Base-by-base conservation (phyloP, 805 yeast genomes). In the Torulaspora microellipsoides region DNA sequence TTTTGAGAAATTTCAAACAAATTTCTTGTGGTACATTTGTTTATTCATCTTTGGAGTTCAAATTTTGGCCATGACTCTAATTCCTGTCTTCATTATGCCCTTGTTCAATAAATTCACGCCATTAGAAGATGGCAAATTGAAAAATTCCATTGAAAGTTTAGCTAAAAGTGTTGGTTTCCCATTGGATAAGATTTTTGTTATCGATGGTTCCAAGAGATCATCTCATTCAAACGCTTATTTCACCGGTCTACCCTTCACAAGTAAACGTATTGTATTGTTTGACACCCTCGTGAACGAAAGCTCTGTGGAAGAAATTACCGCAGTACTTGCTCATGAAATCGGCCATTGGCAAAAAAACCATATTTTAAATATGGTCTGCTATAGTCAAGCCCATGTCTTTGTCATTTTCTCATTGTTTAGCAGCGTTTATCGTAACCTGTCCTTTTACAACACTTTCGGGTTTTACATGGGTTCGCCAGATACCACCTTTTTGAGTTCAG, bases 341-440 rank as follows among this genome's bases (percentile, higher is more conserved):
- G 99, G 99, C 40, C 99, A 93, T 65, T 93, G 99, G 99, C 82
- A 83, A 56, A 75, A 85, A 63, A 81, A 84, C 46, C 99, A 93
- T 65, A 83, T 90, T 48, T 71, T 90, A n/a, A 81, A 81, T 61
- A 76, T 83, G 74, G 67, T 93, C 58, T 58, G 76, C 4, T 75
- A 82, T 49, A 71, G 79, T 36, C 90, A 87, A 65, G 62, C 69
- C 4, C 85, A 85, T 54, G 65, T 82, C 40, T 77, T 84, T 53
- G 57, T 77, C 20, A 73, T 81, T 34, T 86, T 90, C 63, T 72
- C 84, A 1, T 60, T 85, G 50, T 90, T 93, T 67, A 78, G 95
- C 1, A 83, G 81, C 0, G 89, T 91, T 55, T 77, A 87, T 60
- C 77, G 81, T 49, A 93, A 93, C 71, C 67, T 72, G 40, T 85